Conservation (phyloP, 1,139 yeast species). For the Suhomyces ambrosiae region DNA sequence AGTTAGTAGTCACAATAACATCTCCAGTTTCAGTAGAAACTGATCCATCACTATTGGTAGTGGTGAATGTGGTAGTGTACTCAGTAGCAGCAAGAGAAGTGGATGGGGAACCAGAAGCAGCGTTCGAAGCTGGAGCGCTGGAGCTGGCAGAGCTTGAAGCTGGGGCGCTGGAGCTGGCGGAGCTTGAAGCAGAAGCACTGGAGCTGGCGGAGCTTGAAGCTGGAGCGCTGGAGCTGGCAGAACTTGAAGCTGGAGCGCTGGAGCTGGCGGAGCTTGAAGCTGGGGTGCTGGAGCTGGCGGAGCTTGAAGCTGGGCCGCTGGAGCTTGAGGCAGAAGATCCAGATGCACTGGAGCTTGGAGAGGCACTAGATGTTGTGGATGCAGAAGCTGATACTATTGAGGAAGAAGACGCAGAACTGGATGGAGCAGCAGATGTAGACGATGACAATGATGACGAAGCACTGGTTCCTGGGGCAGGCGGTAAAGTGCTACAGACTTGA, state of each 20-base stretch:
- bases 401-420: neutral
- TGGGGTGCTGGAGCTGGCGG: too few relatives aligned
- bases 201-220: neutral
- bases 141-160: neutral
- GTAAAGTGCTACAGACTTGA: slow-evolving; percentile 5
- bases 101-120: neutral
- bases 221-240: too few relatives aligned
- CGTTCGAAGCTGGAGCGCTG: neutral
- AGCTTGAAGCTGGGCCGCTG: neutral
- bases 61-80: slow-evolving; percentile 1
- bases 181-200: neutral
- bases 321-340: neutral
- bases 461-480: slow-evolving; percentile 6
- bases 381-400: neutral
- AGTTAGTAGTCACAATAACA: too few relatives aligned
- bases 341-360: slow-evolving; percentile 1
- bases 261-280: too few relatives aligned
- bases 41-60: slow-evolving; percentile 19
- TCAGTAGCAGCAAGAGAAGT: neutral
- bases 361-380: slow-evolving; percentile 1
- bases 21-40: slow-evolving; percentile 19
- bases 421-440: neutral
- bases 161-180: neutral
- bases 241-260: too few relatives aligned
- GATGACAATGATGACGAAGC: neutral